A percentile compares a stretch with the other conserved stretches of the same genome.
Evolutionary conservation across 495 filamentous ascomycete species (phyloP).

Genomic region (Ascodesmis nigricans): DNA sequence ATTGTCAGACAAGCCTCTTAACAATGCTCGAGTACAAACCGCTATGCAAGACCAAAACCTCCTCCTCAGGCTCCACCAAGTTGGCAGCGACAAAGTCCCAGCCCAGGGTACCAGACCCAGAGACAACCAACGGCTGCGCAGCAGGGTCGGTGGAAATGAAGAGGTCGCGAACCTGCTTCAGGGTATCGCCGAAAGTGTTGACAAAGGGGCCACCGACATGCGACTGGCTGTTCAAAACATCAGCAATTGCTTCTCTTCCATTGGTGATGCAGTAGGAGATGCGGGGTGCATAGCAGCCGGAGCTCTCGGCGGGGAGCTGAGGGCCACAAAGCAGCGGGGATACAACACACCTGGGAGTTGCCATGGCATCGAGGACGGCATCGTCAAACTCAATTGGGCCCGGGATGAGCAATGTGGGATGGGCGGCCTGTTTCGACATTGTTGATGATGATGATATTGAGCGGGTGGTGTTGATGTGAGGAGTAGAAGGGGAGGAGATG

Average conservation of each 20-base stretch:
- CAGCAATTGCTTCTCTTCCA: neutral
- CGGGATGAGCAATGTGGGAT: slow-evolving; percentile 53
- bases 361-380: slow-evolving; percentile 85
- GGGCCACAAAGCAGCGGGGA: neutral
- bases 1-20: neutral
- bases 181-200: slow-evolving; percentile 68
- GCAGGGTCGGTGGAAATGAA: slow-evolving; percentile 66
- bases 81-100: slow-evolving; percentile 93
- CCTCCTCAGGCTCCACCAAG: slow-evolving; percentile 64
- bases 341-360: slow-evolving; percentile 67
- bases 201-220: slow-evolving; percentile 80
- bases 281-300: neutral
- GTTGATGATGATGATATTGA: slow-evolving; percentile 4
- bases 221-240: slow-evolving; percentile 68
- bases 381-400: slow-evolving; percentile 98
- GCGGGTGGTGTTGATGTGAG: slow-evolving; percentile 4
- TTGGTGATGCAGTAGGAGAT: neutral
- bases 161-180: slow-evolving; percentile 72
- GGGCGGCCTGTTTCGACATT: slow-evolving; percentile 18
- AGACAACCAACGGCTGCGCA: slow-evolving; percentile 78
- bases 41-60: slow-evolving; percentile 78
- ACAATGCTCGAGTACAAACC: slow-evolving; percentile 6
- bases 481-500: slow-evolving; percentile 1
- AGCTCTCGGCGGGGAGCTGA: no score
- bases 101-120: slow-evolving; percentile 83